Evolutionary conservation across 129 eudicot genomes (phyloP).

Genomic region (Gnaphalium uliginosum): DNA sequence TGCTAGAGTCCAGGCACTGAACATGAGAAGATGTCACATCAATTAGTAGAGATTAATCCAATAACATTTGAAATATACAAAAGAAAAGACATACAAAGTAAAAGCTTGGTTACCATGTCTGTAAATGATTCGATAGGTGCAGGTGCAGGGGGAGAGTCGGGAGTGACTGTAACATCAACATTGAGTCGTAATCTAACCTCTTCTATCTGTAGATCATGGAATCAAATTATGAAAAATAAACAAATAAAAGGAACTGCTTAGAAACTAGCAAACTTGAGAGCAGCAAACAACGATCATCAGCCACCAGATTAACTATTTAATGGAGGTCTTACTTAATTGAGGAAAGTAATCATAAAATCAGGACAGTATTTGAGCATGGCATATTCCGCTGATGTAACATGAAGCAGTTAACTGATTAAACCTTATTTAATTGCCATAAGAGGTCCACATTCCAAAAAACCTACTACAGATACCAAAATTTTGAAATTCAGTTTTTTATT

Average conservation of each 20-base stretch:
- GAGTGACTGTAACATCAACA: slow-evolving; percentile 67
- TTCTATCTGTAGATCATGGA: slow-evolving; percentile 51
- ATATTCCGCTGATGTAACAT: slow-evolving; percentile 19
- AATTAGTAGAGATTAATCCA: slow-evolving; percentile 1
- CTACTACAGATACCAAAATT: background rate
- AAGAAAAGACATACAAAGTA: background rate
- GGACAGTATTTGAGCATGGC: slow-evolving; percentile 10
- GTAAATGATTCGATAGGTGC: slow-evolving; percentile 80
- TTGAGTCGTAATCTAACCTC: slow-evolving; percentile 83
- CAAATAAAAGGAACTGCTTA: background rate
- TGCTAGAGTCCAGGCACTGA: slow-evolving; percentile 61
- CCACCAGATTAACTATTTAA: slow-evolving; percentile 13
- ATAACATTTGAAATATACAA: background rate
- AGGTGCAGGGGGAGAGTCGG: slow-evolving; percentile 67
- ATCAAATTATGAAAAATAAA: slow-evolving; percentile 12
- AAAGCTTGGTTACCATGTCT: slow-evolving; percentile 61
- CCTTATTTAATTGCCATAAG: slow-evolving; percentile 1
- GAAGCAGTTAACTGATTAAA: background rate
- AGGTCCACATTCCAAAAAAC: slow-evolving; percentile 5
- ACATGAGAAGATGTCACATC: slow-evolving; percentile 2
- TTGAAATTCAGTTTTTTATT: background rate
- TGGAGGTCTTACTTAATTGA: background rate
- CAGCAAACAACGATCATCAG: background rate
- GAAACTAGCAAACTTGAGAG: background rate
- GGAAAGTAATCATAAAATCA: slow-evolving; percentile 13